Percentiles rank a stretch among this genome's conserved stretches.
Conservation (phyloP, 192 early-diverging fungal genomes). For the Spizellomyces punctatus region DNA sequence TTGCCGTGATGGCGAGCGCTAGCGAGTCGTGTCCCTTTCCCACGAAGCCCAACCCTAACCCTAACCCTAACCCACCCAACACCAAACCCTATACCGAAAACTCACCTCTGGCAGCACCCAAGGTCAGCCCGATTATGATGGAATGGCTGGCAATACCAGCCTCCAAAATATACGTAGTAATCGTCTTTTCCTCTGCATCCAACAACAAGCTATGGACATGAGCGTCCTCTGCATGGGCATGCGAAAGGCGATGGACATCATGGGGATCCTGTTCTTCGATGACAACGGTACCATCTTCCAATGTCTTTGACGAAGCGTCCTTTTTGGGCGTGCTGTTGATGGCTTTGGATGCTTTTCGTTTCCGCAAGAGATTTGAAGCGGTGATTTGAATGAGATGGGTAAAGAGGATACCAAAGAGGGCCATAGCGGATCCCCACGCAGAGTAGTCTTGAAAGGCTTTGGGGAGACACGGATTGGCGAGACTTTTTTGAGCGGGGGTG, state of each 20-base stretch:
- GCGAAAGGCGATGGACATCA: neutral
- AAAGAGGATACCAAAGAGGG: constrained; percentile 29
- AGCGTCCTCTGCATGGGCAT: constrained; percentile 2
- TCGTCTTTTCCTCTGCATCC: constrained; percentile 20
- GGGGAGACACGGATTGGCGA: constrained; percentile 38
- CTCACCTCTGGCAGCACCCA: constrained; percentile 31
- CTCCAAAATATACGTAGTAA: constrained; percentile 44
- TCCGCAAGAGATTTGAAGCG: neutral
- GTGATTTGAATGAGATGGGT: constrained; percentile 35
- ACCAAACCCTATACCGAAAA: no score
- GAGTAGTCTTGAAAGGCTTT: constrained; percentile 30
- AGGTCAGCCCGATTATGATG: constrained; percentile 51
- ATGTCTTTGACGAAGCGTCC: neutral
- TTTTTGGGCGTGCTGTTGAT: constrained; percentile 20
- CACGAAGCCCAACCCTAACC: constrained; percentile 1
- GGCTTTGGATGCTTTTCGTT: neutral
- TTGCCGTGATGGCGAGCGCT: no score
- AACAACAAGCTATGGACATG: constrained; percentile 11
- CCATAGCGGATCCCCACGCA: constrained; percentile 34
- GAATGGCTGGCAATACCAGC: constrained; percentile 50
- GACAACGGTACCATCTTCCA: neutral
- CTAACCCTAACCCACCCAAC: no score
- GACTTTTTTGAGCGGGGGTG: constrained; percentile 20
- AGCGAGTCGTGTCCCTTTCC: no score
- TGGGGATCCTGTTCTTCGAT: constrained; percentile 5